phyloP scores from a whole-genome alignment of 495 filamentous ascomycete genomes.

The Penicillium alfredii region DNA sequence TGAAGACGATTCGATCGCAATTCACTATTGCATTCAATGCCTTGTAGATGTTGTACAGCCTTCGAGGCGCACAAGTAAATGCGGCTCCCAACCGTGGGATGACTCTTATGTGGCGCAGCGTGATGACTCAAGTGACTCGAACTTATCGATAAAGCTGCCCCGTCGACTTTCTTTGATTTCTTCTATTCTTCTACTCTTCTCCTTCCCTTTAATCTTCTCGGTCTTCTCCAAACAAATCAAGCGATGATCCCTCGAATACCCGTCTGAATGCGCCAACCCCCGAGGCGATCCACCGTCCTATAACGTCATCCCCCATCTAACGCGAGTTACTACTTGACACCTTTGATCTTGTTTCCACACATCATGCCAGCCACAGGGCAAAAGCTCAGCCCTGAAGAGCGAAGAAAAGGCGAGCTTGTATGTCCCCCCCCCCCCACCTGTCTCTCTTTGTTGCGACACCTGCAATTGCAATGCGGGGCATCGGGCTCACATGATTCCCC shows the following conservation, averaged over 20 bases:
- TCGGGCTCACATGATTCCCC: conserved; percentile 6
- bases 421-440: conserved; percentile 13
- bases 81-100: background rate
- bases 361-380: conserved; percentile 32
- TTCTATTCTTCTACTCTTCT: conserved; percentile 2
- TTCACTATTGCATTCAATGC: too few relatives aligned
- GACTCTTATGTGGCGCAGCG: conserved; percentile 5
- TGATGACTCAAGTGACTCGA: conserved; percentile 30
- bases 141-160: conserved; percentile 39
- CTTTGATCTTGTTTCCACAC: background rate
- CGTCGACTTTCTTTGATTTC: conserved; percentile 4
- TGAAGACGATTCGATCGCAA: too few relatives aligned
- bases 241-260: conserved; percentile 48
- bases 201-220: conserved; percentile 4
- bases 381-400: conserved; percentile 66
- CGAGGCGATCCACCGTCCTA: conserved; percentile 17
- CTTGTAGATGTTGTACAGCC: too few relatives aligned
- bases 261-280: conserved; percentile 25
- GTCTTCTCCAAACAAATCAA: conserved; percentile 13
- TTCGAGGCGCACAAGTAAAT: too few relatives aligned
- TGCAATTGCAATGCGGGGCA: too few relatives aligned
- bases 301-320: conserved; percentile 19
- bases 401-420: conserved; percentile 81
- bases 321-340: conserved; percentile 9
- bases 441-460: conserved; percentile 1